Conservation (phyloP, 345 rosid genomes). For the Barbarea vulgaris region DNA sequence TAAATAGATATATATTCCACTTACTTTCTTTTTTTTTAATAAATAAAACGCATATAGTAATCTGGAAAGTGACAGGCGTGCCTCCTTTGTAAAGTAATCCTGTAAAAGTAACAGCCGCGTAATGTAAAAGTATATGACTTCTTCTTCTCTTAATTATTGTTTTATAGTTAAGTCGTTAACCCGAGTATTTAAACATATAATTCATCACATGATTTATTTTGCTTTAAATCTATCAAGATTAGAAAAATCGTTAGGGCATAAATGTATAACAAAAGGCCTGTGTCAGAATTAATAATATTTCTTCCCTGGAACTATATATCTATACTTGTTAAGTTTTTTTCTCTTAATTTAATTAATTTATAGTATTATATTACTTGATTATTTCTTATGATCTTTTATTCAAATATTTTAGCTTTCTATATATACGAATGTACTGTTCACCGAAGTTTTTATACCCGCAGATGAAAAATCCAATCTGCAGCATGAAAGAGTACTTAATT, state of each 20-base stretch:
- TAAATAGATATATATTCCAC: not conserved
- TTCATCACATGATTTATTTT: not conserved
- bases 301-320: too few relatives aligned
- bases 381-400: too few relatives aligned
- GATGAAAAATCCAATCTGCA: not conserved
- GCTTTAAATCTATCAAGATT: not conserved
- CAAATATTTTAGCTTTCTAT: not conserved
- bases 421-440: not conserved
- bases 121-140: slow-evolving; percentile 34
- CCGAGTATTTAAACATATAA: not conserved
- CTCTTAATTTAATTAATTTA: too few relatives aligned
- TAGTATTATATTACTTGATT: too few relatives aligned
- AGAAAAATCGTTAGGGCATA: too few relatives aligned
- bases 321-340: too few relatives aligned
- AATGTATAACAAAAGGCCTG: too few relatives aligned
- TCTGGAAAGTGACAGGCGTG: slow-evolving; percentile 27
- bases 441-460: not conserved
- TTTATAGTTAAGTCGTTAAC: slow-evolving; percentile 1
- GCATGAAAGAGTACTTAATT: not conserved
- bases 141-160: not conserved
- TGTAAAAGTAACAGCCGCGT: slow-evolving; percentile 28
- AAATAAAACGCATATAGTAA: slow-evolving; percentile 16
- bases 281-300: too few relatives aligned
- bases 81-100: not conserved
- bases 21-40: not conserved